phyloP scores from a whole-genome alignment of 2,329 filamentous ascomycete species.

The Alternaria panax region DNA sequence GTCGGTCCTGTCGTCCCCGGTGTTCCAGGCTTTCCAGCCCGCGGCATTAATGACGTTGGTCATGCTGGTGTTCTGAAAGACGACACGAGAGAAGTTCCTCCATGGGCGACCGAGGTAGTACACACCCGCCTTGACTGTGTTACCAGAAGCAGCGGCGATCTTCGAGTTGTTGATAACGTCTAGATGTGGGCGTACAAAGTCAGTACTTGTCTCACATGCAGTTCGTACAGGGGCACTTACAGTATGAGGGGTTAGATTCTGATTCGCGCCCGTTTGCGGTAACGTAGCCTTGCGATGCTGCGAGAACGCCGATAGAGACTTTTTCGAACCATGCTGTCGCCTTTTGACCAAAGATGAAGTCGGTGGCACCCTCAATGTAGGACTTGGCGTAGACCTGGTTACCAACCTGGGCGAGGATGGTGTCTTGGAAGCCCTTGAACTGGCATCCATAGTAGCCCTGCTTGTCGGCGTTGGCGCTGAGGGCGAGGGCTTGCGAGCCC shows the following conservation, averaged over 20 bases:
- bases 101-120: conserved; percentile 64
- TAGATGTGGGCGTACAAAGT: too few species aligned
- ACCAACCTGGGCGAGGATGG: conserved; percentile 55
- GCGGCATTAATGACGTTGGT: conserved; percentile 64
- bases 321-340: conserved; percentile 61
- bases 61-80: conserved; percentile 61
- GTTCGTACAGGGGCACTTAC: too few species aligned
- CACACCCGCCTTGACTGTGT: conserved; percentile 49
- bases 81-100: conserved; percentile 60
- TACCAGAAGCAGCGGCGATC: conserved; percentile 53
- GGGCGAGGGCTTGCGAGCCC: conserved; percentile 61
- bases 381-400: conserved; percentile 64
- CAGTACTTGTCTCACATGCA: too few species aligned
- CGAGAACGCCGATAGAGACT: conserved; percentile 58
- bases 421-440: conserved; percentile 66
- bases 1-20: conserved; percentile 57
- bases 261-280: conserved; percentile 47
- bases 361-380: conserved; percentile 65
- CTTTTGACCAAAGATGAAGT: conserved; percentile 67
- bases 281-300: conserved; percentile 51
- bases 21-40: conserved; percentile 67
- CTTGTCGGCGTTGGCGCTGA: conserved; percentile 59
- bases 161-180: conserved; percentile 64
- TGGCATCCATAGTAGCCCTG: conserved; percentile 66
- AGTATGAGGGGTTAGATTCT: conserved; percentile 53